A percentile compares a stretch with the other conserved stretches of the same genome.
Evolutionary conservation across 2,329 filamentous ascomycete species (phyloP).

Genomic region (Sporothrix dimorphospora): DNA sequence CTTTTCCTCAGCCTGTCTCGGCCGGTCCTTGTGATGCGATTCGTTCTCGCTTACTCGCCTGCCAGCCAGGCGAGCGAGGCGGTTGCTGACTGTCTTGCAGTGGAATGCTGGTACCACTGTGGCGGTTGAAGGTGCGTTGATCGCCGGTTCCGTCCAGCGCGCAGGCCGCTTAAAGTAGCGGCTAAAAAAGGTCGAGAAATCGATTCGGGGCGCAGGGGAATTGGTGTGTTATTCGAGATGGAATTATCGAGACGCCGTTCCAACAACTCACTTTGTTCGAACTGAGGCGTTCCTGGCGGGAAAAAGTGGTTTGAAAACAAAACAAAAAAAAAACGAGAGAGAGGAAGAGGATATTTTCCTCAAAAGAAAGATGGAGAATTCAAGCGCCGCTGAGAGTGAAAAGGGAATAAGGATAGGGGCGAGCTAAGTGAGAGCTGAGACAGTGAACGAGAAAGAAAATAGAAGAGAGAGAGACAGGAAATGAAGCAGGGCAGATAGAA

Average conservation of each 20-base stretch:
- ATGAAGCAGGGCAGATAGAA: constrained; percentile 16
- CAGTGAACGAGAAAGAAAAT: not conserved
- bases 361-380: constrained; percentile 19
- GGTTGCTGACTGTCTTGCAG: constrained; percentile 19
- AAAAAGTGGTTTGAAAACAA: not conserved
- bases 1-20: constrained; percentile 2
- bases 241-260: not conserved
- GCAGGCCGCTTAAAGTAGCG: constrained; percentile 17
- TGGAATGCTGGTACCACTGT: constrained; percentile 22
- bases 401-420: constrained; percentile 21
- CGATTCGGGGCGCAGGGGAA: not conserved
- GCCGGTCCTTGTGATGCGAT: constrained; percentile 4
- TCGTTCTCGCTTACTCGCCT: constrained; percentile 17
- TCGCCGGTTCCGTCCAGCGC: constrained; percentile 20
- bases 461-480: not conserved
- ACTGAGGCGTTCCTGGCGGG: constrained; percentile 3
- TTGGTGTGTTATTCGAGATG: not conserved
- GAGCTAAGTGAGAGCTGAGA: constrained; percentile 26
- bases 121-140: not conserved
- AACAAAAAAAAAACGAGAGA: not conserved
- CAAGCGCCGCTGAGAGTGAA: not conserved
- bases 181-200: not conserved
- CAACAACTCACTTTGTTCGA: constrained; percentile 9
- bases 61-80: not conserved
- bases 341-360: not conserved